A percentile compares a stretch with the other conserved stretches of the same genome.
Conservation (phyloP, 2,329 filamentous ascomycete species). For the Diaporthe aspalathi region DNA sequence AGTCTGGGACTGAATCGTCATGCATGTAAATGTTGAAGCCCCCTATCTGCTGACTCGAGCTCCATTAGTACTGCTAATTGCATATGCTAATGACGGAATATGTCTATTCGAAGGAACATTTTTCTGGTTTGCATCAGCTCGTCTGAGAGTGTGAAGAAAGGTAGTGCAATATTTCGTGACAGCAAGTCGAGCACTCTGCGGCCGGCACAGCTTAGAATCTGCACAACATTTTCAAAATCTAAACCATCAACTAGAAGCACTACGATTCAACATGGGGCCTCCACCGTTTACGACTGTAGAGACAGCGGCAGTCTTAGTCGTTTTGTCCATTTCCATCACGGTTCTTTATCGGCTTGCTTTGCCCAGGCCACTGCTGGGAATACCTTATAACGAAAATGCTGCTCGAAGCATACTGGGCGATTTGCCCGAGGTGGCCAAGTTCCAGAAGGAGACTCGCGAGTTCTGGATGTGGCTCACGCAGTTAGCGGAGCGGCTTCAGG, state of each 20-base stretch:
- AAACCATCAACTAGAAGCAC: neutral
- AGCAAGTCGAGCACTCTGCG: too few species aligned
- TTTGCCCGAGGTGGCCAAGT: slow-evolving; percentile 37
- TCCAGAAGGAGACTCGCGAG: slow-evolving; percentile 33
- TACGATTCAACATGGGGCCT: neutral
- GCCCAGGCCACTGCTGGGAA: slow-evolving; percentile 46
- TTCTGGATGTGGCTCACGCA: slow-evolving; percentile 38
- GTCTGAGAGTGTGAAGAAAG: too few species aligned
- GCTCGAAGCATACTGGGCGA: slow-evolving; percentile 43
- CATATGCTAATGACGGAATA: neutral
- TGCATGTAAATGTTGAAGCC: neutral
- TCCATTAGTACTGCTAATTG: neutral
- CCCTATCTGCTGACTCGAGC: neutral
- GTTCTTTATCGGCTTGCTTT: slow-evolving; percentile 36
- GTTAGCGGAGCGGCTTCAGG: slow-evolving; percentile 14
- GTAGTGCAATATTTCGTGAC: neutral
- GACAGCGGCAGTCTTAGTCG: neutral
- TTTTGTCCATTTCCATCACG: neutral
- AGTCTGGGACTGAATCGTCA: neutral
- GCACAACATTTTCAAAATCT: neutral
- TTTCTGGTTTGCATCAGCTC: neutral
- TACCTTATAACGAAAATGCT: slow-evolving; percentile 45
- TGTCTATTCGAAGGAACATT: neutral
- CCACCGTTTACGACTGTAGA: neutral
- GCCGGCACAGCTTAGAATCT: too few species aligned